Evolutionary conservation across 2,329 filamentous ascomycete genomes (phyloP), one percentile per base, ranked within the genome.

Genomic region (Dothideomycetidae sp.): DNA sequence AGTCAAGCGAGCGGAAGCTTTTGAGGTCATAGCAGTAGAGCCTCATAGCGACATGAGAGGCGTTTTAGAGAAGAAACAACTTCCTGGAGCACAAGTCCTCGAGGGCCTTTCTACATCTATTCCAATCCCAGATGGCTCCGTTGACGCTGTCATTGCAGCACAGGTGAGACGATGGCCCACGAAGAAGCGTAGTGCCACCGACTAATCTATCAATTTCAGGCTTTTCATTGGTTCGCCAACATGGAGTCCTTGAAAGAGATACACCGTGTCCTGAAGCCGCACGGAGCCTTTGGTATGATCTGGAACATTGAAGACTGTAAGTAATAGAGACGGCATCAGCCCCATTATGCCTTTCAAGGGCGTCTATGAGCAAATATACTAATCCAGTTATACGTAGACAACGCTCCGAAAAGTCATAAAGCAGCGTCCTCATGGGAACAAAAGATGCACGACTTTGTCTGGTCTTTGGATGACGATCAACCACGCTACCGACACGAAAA

Each of bases 301-400:
- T 84, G 80, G 79, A 83, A 82, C 48, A 62, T 77, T 42, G 78
- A 82, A 53, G 74, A 80, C 45, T 81, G 76, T 77, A 57, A 50
- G 67, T 34, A n/a, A 31, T 13, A 29, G n/a, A n/a, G n/a, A n/a
- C n/a, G n/a, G n/a, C n/a, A n/a, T n/a, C 35, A 46, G n/a, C n/a
- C n/a, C n/a, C n/a, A n/a, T n/a, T n/a, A n/a, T 32, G 43, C 50
- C 17, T 49, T 53, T 13, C 26, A 33, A 15, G 29, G 14, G 11
- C 18, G 29, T 13, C 16, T 32, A 21, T 34, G 29, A 18, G 29
- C 14, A 17, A 31, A 42, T 49, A 33, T 54, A 81, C 51, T 81
- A 81, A 53, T 68, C 74, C n/a, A n/a, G n/a, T n/a, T n/a, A n/a
- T n/a, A n/a, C n/a, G n/a, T 33, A 73, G 46, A 81, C 52, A 82